phyloP scores from a whole-genome alignment of 257 asterid genomes.

The Scutellaria baicalensis region DNA sequence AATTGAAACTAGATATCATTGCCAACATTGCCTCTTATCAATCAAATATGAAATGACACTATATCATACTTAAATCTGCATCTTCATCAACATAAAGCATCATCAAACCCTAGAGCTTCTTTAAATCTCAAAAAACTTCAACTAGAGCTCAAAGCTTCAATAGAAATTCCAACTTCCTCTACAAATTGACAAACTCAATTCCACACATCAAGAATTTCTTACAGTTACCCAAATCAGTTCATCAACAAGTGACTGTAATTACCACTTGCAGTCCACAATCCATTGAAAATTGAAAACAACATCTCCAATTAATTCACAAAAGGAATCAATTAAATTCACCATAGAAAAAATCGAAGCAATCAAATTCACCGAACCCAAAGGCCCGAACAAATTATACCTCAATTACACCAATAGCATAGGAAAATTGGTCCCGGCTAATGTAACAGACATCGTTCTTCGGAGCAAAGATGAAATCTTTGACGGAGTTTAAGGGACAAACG shows the following conservation, averaged over 20 bases:
- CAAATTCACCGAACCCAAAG: not conserved
- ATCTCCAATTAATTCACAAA: not conserved
- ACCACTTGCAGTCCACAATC: not conserved
- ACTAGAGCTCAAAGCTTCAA: not conserved
- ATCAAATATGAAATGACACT: not conserved
- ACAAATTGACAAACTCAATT: not conserved
- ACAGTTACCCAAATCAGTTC: not conserved
- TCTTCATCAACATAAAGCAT: not conserved
- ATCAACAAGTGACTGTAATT: not conserved
- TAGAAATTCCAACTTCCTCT: not conserved
- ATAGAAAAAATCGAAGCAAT: not conserved
- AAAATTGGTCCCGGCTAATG: slow-evolving; percentile 28
- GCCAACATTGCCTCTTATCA: not conserved
- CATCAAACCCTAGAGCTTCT: not conserved
- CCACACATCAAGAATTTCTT: not conserved
- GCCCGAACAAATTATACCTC: slow-evolving; percentile 36
- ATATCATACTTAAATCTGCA: not conserved
- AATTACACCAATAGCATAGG: slow-evolving; percentile 40
- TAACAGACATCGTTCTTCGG: slow-evolving; percentile 35
- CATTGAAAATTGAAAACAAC: not conserved
- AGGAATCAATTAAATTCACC: not conserved
- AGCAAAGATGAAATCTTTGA: slow-evolving; percentile 53
- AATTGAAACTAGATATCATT: not conserved
- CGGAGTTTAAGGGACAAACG: slow-evolving; percentile 45
- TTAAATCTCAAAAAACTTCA: not conserved